phyloP scores from a whole-genome alignment of 768 basidiomycete species.

The Pisolithus marmoratus region DNA sequence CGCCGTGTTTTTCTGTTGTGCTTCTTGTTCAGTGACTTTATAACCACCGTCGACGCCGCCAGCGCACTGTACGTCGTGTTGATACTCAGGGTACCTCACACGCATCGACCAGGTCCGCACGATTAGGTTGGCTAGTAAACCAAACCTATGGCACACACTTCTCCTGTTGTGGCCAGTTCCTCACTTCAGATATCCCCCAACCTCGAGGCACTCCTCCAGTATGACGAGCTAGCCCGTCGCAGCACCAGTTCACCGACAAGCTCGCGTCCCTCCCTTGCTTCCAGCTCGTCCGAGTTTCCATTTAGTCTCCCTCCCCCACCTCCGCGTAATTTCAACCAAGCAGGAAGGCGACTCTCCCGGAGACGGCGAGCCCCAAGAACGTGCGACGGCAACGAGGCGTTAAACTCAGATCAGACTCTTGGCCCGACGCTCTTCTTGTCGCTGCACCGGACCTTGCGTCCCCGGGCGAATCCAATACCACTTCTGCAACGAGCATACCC shows the following conservation, averaged over 20 bases:
- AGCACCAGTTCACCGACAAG: constrained; percentile 20
- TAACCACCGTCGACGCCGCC: no score
- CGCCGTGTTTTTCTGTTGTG: no score
- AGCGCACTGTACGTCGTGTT: no score
- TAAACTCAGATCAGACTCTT: constrained; percentile 15
- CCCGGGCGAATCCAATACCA: constrained; percentile 1
- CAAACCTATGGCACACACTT: constrained; percentile 5
- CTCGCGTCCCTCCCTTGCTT: constrained; percentile 2
- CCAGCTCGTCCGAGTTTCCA: constrained; percentile 11
- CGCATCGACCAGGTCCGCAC: constrained; percentile 11
- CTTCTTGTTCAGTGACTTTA: no score
- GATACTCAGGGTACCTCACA: background rate
- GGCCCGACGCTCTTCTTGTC: constrained; percentile 17
- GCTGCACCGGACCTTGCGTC: background rate
- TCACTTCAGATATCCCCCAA: constrained; percentile 51
- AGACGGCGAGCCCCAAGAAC: constrained; percentile 17
- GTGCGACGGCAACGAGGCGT: constrained; percentile 9
- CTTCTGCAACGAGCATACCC: constrained; percentile 17
- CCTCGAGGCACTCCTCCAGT: constrained; percentile 53
- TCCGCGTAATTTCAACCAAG: constrained; percentile 16
- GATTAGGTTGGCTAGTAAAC: constrained; percentile 12
- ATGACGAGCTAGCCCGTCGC: constrained; percentile 46
- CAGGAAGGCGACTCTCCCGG: constrained; percentile 11
- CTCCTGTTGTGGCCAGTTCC: constrained; percentile 9
- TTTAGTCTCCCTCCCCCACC: constrained; percentile 31